These are phyloP conservation scores for Trichoderma koningiopsis DNA, from an alignment of 2,329 filamentous ascomycete genomes.

Conservation along the genomic window DNA sequence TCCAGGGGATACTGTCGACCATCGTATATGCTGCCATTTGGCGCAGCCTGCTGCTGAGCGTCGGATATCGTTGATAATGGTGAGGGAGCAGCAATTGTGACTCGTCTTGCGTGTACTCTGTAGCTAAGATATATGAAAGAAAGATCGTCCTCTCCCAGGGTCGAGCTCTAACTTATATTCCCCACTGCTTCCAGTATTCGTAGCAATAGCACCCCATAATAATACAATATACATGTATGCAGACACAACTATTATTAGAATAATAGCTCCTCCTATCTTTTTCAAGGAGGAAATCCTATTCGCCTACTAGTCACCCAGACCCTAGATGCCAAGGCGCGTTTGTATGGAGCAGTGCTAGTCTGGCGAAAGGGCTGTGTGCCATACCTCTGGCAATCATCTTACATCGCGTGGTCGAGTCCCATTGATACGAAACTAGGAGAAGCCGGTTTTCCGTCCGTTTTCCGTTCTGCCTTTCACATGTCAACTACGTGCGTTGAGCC, in stretches of 20 bases:
- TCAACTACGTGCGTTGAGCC: background rate
- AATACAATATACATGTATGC: background rate
- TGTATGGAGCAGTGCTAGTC: background rate
- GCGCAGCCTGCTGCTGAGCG: background rate
- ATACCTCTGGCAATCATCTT: conserved; percentile 6
- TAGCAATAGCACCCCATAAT: background rate
- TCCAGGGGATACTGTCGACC: conserved; percentile 12
- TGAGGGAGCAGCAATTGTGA: background rate
- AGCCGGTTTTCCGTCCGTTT: background rate
- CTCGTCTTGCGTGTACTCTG: background rate
- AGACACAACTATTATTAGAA: background rate
- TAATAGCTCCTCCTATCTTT: background rate
- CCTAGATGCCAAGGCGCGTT: background rate
- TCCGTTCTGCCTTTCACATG: background rate
- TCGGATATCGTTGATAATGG: background rate
- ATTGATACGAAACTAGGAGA: conserved; percentile 1
- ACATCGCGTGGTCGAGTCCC: background rate
- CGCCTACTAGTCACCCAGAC: background rate
- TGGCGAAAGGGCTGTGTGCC: background rate
- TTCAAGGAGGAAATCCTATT: background rate
- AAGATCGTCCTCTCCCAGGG: background rate
- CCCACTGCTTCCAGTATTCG: background rate
- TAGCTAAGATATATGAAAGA: background rate
- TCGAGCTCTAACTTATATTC: background rate
- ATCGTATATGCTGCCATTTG: background rate